Percentiles rank a stretch among this genome's conserved stretches.
These are phyloP conservation scores for Rhododendron griersonianum DNA, from an alignment of 148 eudicot genomes.

Conservation along the genomic window DNA sequence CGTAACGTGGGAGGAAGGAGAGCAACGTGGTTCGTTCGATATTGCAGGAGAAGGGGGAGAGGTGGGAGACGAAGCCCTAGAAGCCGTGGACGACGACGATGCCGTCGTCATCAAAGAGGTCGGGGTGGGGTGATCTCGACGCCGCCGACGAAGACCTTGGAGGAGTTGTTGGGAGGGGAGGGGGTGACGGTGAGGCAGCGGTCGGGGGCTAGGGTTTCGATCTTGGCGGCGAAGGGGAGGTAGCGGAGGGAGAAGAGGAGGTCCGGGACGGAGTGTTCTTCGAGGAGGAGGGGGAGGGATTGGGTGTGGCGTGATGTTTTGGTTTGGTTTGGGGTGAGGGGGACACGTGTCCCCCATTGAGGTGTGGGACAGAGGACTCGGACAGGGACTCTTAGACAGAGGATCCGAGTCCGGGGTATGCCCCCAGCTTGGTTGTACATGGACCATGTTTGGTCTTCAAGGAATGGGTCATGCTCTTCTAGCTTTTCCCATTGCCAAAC, in stretches of 20 bases:
- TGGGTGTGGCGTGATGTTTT: too few relatives aligned
- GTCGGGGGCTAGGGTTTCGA: too few relatives aligned
- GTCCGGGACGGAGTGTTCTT: too few relatives aligned
- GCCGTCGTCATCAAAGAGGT: conserved; percentile 33
- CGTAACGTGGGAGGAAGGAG: conserved; percentile 34
- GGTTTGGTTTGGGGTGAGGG: too few relatives aligned
- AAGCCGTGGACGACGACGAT: conserved; percentile 55
- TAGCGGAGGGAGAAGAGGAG: too few relatives aligned
- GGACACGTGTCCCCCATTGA: too few relatives aligned
- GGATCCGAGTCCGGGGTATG: background rate
- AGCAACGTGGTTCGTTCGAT: conserved; percentile 51
- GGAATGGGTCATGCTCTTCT: background rate
- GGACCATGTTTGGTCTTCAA: background rate
- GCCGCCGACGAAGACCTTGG: conserved; percentile 48
- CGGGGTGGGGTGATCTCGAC: conserved; percentile 51
- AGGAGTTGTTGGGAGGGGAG: conserved; percentile 16
- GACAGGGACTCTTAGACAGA: too few relatives aligned
- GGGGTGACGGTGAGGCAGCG: too few relatives aligned
- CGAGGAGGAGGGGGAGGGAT: too few relatives aligned
- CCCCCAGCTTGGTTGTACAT: background rate
- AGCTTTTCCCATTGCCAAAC: background rate
- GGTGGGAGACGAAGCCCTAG: conserved; percentile 42
- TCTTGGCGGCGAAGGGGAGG: too few relatives aligned
- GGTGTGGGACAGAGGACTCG: too few relatives aligned
- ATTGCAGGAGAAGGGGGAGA: conserved; percentile 66